Base-by-base conservation (phyloP, 495 filamentous ascomycete genomes). In the Neurospora sp. region DNA sequence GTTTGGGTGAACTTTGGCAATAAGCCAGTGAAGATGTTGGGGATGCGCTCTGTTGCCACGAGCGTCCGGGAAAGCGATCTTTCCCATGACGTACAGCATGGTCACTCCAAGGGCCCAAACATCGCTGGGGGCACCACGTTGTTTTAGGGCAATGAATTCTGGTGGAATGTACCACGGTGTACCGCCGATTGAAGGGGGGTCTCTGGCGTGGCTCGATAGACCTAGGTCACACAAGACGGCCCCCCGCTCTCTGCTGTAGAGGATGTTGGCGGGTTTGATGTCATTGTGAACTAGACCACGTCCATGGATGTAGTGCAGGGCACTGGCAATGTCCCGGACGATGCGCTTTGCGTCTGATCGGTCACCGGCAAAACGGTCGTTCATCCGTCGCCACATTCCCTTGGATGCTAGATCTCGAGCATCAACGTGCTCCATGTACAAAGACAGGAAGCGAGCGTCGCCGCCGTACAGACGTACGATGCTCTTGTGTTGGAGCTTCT, bases 361-460 rank as follows among this genome's bases (percentile, higher is more conserved):
- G 59, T 76, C 75, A 28, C 85, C 85, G 7, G 76, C 70, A 45
- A 86, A 86, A 28, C 81, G 34, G 70, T 86, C 84, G 11, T 79
- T 82, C 28, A 70, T 59, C 38, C 81, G 75, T 5, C 84, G 82
- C 85, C 84, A 86, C 6, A 80, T 76, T 21, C 79, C 81, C 38
- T 77, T 75, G 62, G 81, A 77, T 2, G 82, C 77, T 13, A 86
- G 78, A 59, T 86, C 84, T 48, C 80, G 81, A 19, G 82, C 84
- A 37, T 86, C 82, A n/a, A 86, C 80, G 37, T 86, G 83, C 71
- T 86, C 85, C 85, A 86, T 86, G 70, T 86, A 86, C 15, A 86
- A 71, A 8, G 84, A 86, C 71, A 86, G 73, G 72, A 81, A 86
- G 15, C 85, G 82, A 11, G 85, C 85, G 36, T 86, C 85, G 43